These are phyloP conservation scores for Backusella psychrophila DNA, from an alignment of 192 early-diverging fungal species.

Conservation along the genomic window DNA sequence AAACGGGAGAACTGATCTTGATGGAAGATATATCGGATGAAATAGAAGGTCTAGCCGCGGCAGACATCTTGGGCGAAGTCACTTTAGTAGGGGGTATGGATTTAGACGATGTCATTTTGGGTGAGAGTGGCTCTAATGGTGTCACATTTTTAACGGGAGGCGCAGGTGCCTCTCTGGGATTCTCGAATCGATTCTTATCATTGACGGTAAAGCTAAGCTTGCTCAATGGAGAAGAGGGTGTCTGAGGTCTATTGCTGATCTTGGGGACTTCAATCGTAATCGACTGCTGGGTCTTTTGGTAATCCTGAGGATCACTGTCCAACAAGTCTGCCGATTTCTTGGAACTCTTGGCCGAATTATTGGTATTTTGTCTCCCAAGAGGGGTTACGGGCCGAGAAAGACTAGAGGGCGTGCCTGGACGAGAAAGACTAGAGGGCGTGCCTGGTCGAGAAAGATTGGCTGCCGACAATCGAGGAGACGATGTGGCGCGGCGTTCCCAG, in stretches of 20 bases:
- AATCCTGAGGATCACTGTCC: not conserved
- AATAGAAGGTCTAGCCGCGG: conserved; percentile 20
- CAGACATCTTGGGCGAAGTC: conserved; percentile 25
- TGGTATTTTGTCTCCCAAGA: not conserved
- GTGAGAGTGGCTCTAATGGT: conserved; percentile 13
- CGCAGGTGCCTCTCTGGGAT: conserved; percentile 18
- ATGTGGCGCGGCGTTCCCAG: conserved; percentile 26
- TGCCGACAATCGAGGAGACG: conserved; percentile 17
- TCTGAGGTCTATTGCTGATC: not conserved
- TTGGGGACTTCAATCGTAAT: conserved; percentile 9
- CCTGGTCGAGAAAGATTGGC: not conserved
- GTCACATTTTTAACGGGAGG: not conserved
- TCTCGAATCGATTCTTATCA: conserved; percentile 29
- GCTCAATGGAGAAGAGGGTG: conserved; percentile 10
- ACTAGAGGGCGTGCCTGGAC: conserved; percentile 6
- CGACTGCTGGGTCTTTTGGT: not conserved
- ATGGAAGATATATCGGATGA: conserved; percentile 18
- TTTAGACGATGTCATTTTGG: conserved; percentile 11
- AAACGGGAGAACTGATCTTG: conserved; percentile 18
- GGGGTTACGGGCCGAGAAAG: not conserved
- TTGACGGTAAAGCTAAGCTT: not conserved
- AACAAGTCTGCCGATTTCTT: not conserved
- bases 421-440: not conserved
- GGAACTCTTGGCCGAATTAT: not conserved
- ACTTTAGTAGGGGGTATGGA: conserved; percentile 16